These are phyloP conservation scores for Vitis hybrid DNA, from an alignment of 177 flowering plant species.

Conservation along the genomic window DNA sequence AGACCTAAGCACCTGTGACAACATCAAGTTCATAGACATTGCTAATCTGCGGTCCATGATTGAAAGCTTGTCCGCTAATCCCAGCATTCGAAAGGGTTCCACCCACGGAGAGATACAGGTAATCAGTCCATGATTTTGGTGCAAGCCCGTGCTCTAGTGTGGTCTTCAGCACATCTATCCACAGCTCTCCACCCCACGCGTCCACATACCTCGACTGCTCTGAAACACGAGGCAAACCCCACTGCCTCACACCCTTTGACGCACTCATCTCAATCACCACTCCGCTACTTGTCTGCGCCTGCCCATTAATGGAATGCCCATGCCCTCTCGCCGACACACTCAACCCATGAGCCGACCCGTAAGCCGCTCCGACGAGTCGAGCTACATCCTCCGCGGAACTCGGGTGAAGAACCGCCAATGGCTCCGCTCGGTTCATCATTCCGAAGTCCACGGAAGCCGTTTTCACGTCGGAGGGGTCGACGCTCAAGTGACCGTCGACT, in stretches of 20 bases:
- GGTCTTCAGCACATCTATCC: slow-evolving; percentile 76
- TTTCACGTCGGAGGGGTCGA: slow-evolving; percentile 43
- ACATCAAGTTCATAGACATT: slow-evolving; percentile 87
- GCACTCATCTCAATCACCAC: slow-evolving; percentile 72
- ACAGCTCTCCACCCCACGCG: slow-evolving; percentile 95
- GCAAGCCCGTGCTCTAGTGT: slow-evolving; percentile 73
- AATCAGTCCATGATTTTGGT: slow-evolving; percentile 98
- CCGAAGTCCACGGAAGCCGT: slow-evolving; percentile 78
- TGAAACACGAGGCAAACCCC: slow-evolving; percentile 17
- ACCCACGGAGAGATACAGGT: slow-evolving; percentile 86
- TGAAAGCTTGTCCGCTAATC: slow-evolving; percentile 95
- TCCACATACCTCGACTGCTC: slow-evolving; percentile 58
- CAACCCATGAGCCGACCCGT: slow-evolving; percentile 43
- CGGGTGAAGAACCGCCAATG: slow-evolving; percentile 71
- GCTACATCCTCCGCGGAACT: slow-evolving; percentile 57
- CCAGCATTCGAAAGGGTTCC: slow-evolving; percentile 96
- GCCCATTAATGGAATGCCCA: slow-evolving; percentile 93
- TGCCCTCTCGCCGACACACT: slow-evolving; percentile 83
- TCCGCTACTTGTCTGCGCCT: slow-evolving; percentile 63
- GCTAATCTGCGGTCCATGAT: slow-evolving; percentile 94
- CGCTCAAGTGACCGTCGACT: slow-evolving; percentile 53
- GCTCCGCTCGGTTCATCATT: slow-evolving; percentile 36
- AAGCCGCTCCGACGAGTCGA: slow-evolving; percentile 43
- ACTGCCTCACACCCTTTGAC: slow-evolving; percentile 6
- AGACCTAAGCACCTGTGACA: slow-evolving; percentile 63